Evolutionary conservation across 352 stramenopile species (phyloP), one percentile per base, ranked within the genome.

Genomic region (Pythium dissotocum): DNA sequence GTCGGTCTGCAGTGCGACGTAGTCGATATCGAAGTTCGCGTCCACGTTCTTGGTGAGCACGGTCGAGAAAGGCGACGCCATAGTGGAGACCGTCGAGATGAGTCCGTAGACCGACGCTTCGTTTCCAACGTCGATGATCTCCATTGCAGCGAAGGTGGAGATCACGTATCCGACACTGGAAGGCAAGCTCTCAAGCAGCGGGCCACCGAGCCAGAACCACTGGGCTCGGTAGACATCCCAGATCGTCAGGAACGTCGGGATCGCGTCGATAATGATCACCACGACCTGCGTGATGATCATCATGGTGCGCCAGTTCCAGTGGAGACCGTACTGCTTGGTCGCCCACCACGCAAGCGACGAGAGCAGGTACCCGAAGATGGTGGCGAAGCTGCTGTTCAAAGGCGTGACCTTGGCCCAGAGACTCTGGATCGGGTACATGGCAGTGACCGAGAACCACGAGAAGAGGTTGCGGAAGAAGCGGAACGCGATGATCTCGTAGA

Each of bases 41-140:
- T 75, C 64, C 18, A 72, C 56, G 56, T 71, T 72, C 59, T 75
- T 75, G 33, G 57, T 69, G 30, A 75, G 35, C 8, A 72, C 64
- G 13, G 58, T 71, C 8, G 70, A 70, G 40, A 79, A 76, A 2
- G 73, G 73, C 38, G 58, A 61, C 0, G 70, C 65, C 12, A 79
- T 40, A 5, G 67, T 63, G 2, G 58, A 68, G 21, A 77, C 68
- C 6, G 66, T 66, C 7, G 44, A 58, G 13, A 77, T 28, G 9
- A 80, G 65, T 18, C 73, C 73, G 40, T 76, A 80, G 30, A 76
- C 58, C 1, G 73, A 36, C 6, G 67, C 73, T 53, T 80, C 73
- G 60, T 75, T 71, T 51, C 71, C 71, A 6, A 59, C 56, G 40
- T 77, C 67, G 12, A 69, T 58, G 26, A 80, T 69, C 56, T 80